Evolutionary conservation across 371 early-diverging fungal species (phyloP), one percentile per base, ranked within the genome.

Genomic region (Mortierella sp.): DNA sequence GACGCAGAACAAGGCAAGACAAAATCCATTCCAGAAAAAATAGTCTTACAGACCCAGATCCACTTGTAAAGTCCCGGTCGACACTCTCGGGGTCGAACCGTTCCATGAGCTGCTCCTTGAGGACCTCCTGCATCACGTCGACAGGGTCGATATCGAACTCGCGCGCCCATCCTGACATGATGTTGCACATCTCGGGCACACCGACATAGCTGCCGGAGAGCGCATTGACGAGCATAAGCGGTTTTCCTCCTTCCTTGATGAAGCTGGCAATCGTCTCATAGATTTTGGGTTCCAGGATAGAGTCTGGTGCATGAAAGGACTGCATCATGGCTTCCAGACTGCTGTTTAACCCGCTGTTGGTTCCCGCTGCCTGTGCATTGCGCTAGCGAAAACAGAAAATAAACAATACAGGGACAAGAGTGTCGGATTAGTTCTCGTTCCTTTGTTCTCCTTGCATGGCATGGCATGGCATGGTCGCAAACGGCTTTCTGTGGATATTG

Each of bases 171-270:
- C 86, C 87, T 19, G 86, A 85, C 45, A 88, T 86, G 41, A 89
- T 85, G 74, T 93, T 92, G 43, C 90, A 87, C 91, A 94, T 92
- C 45, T 92, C 91, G 8, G 93, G 92, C 44, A 90, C 69, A 19
- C 94, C 94, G 63, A 91, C 88, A 73, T 93, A 94, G 48, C 92
- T 92, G 68, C 87, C 88, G 39, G 89, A 88, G 2, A 94, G 85
- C 22, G 88, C 55, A 41, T 87, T 89, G 65, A 93, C 91, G 22
- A 92, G 88, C 66, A 90, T 87, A 72, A 92, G 88, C n/a, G 93
- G 94, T 34, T 87, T 85, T 43, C 94, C 94, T 39, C 93, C 93
- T 22, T 86, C 77, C 0, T 85, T 84, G 52, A 93, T 77, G 47
- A 88, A 93, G 34, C 86, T 87, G 34, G 87, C 78, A 19, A 91